Base-by-base conservation (phyloP, 768 basidiomycete genomes). In the Gelatoporia subvermispora region DNA sequence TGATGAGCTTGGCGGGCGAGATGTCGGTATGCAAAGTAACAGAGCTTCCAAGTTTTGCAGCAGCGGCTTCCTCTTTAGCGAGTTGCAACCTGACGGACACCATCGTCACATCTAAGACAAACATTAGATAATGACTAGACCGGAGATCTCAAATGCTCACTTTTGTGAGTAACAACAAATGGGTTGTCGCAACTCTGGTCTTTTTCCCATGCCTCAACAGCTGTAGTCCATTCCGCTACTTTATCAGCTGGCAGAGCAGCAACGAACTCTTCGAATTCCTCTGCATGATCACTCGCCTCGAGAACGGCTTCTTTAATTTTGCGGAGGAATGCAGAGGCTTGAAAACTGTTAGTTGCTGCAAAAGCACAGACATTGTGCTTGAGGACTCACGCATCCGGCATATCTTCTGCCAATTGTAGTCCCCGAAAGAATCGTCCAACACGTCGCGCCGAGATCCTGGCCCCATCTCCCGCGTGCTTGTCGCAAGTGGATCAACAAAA, bases 361-460 rank as follows among this genome's bases (percentile, higher is more conserved):
- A 4, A 17, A 15, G 37, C 11, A 37, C 9, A 23, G 28, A 15
- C 8, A 34, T n/a, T 4, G 23, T n/a, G 22, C 16, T 15, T 28
- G 23, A 20, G 40, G 21, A 51, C 58, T 41, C 36, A 63, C 65
- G 59, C 22, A 69, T 28, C 3, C 36, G 41, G 4, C 51, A 52
- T 4, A 62, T 31, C 28, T 74, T 74, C 31, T 67, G 68, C 68
- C 68, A 72, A 47, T 68, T 65, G 34, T 52, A 56, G 53, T 63
- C 68, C 4, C 68, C 63, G 18, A 65, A 58, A n/a, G 58, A 50
- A 38, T 74, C 67, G 45, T 75, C 67, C 8, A 76, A 49, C 0
- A 65, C 61, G 11, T 72, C 70, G 8, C 59, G 54, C 0, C 65
- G 22, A 35, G 64, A 49, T 17, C 65, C 53, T 0, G 67, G 63